phyloP scores from a whole-genome alignment of 192 early-diverging fungal species.

The Backusella tuberculispora region DNA sequence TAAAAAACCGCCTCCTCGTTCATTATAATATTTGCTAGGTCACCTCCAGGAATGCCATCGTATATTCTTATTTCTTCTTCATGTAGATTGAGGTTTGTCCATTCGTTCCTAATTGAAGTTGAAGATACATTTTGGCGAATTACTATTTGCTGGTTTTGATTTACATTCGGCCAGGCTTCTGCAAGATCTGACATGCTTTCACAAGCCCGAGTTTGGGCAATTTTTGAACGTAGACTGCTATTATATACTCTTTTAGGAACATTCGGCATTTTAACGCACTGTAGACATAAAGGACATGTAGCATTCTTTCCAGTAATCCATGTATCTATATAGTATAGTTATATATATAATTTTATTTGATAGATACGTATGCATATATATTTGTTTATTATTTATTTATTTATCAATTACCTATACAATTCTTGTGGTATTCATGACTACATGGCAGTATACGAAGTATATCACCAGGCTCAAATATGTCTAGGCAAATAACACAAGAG shows the following conservation, averaged over 20 bases:
- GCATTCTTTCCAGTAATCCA: constrained; percentile 5
- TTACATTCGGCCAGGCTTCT: constrained; percentile 2
- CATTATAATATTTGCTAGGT: neutral
- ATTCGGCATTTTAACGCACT: neutral
- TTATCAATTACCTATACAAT: neutral
- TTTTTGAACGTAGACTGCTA: neutral
- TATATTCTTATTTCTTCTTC: neutral
- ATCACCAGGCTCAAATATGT: neutral
- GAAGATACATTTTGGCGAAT: neutral
- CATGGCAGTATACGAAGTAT: neutral
- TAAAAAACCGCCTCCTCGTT: neutral
- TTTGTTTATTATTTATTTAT: too few species aligned
- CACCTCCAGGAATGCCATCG: neutral
- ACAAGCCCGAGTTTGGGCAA: neutral
- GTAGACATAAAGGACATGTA: neutral
- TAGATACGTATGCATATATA: neutral
- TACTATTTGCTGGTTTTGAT: neutral
- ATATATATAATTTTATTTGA: neutral
- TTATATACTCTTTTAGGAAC: neutral
- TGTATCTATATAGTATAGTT: neutral
- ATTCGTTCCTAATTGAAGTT: neutral
- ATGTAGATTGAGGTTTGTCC: neutral
- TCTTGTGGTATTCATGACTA: neutral
- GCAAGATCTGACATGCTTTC: constrained; percentile 1
- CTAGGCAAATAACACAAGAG: neutral